Base-by-base conservation (phyloP, 345 rosid genomes). In the Eucalyptus marginata region DNA sequence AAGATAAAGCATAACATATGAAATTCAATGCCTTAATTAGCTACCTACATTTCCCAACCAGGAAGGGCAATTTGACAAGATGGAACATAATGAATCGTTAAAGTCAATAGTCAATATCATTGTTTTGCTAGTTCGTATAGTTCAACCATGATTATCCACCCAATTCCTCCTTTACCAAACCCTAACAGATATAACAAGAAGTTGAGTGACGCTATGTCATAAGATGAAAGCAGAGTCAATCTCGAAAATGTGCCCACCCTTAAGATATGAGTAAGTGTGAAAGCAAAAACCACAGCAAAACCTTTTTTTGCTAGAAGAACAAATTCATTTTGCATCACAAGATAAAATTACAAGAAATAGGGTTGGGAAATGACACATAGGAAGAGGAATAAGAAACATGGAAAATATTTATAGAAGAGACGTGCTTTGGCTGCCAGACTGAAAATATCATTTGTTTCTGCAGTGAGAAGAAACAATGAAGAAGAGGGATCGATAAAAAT, bases 401-500 rank as follows among this genome's bases (percentile, higher is more conserved):
- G 44, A 62, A 85, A 86, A 14, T 52, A 31, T 79, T 87, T 22
- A 47, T 14, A 64, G 44, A 86, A 80, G 83, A 87, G 44, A 64
- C 86, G 88, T 93, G 94, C 99, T 98, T 97, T 97, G 52, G 99
- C 99, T 87, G 97, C 98, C 86, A 97, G 96, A 90, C 94, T 95
- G 91, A 97, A 97, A 79, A 97, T 96, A 88, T 96, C 98, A 94
- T 97, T 97, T 88, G 98, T 96, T 89, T 97, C 99, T 96, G 97
- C 88, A 91, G 88, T 86, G 81, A 81, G 81, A 76, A 80, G 54
- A 54, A 87, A 51, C 49, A 51, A 54, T 83, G 76, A 56, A 87
- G 46, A 76, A 86, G 84, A 56, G 90, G 83, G 46, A 59, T 83
- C n/a, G 80, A 66, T 29, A 86, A 50, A 85, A 50, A 36, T 52